Evolutionary conservation across 441 rosid genomes (phyloP), one percentile per base, ranked within the genome.

Genomic region (Mallotus japonicus): DNA sequence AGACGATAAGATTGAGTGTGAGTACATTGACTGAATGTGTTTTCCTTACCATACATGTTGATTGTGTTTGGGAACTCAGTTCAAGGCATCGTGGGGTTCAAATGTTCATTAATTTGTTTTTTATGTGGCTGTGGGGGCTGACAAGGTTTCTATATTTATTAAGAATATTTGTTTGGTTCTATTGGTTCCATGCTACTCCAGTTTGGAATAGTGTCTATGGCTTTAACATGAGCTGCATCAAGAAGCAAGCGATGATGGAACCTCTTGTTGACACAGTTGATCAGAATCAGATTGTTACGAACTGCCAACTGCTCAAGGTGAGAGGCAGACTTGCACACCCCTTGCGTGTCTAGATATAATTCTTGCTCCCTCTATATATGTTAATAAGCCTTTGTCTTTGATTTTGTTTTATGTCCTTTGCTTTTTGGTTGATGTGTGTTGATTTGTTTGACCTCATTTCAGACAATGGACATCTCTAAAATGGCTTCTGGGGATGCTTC

Each of bases 191-290:
- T 72, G 67, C 67, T 71, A n/a, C 69, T 75, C 54, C 85, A 96
- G 98, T 92, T 77, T 96, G 98, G 99, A 88, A 93, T 81, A 84
- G 79, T 71, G 99, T 96, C 46, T 96, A 93, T 77, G 98, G 97
- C 75, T 96, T 96, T 71, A 88, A 96, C 84, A 96, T 93, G 99
- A 89, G 91, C 81, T 93, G 99, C 87, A 92, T 96, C 85, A 96
- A 96, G 94, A 92, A 88, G 81, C 92, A 89, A 77, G 98, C 97
- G 34, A 87, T 96, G 82, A 87, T 76, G 91, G 99, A 96, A 81
- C 99, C 99, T 67, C 97, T 96, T 53, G 98, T 96, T 58, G 99
- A 96, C 78, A 92, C 94, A 1, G 97, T 93, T 12, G 95, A 93
- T 73, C 92, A 92, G 82, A 89, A 93, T 70, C 98, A 96, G 81